Evolutionary conservation across 2,329 filamentous ascomycete species (phyloP), one percentile per base, ranked within the genome.

Genomic region (Neofusicoccum laricinum): DNA sequence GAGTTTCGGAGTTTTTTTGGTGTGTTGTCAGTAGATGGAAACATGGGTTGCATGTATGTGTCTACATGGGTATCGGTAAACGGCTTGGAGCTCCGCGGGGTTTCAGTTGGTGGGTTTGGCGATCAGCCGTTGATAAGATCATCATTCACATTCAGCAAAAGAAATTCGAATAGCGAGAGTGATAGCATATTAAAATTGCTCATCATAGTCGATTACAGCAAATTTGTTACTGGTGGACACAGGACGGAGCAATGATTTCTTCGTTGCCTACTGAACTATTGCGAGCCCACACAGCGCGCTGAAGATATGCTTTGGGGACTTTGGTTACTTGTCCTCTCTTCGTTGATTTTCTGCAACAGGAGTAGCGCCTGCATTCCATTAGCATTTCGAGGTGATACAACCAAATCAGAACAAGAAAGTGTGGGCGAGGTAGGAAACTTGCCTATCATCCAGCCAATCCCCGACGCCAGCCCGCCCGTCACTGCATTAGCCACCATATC

Each of bases 401-500:
- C 4, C 25, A 30, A 30, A 30, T 30, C 12, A 30, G 4, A n/a
- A 11, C 11, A n/a, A 11, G 43, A 8, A 21, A 2, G 21, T 15
- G 2, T 12, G 7, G 2, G 61, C 8, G 32, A n/a, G 17, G 10
- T 2, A 53, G 17, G 14, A 25, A 14, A 72, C 74, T 64, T 80
- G 73, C 87, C 87, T 63, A 89, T 72, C 64, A 89, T 84, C 87
- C 87, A 89, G 8, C 87, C 87, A 70, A 89, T 78, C 10, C 87
- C 87, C 71, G 81, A 86, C 7, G 85, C 85, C 70, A 89, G 73
- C 6, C 85, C 85, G 2, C 85, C 86, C 12, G 84, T 87, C 5
- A 88, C 86, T 74, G 86, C 86, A 75, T 82, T 88, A 65, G 86
- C 86, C 53, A 89, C 85, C 77, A 88, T 88, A 73, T 94, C 91